Evolutionary conservation across 2,329 filamentous ascomycete species (phyloP).

Genomic region (Zymoseptoria tritici): DNA sequence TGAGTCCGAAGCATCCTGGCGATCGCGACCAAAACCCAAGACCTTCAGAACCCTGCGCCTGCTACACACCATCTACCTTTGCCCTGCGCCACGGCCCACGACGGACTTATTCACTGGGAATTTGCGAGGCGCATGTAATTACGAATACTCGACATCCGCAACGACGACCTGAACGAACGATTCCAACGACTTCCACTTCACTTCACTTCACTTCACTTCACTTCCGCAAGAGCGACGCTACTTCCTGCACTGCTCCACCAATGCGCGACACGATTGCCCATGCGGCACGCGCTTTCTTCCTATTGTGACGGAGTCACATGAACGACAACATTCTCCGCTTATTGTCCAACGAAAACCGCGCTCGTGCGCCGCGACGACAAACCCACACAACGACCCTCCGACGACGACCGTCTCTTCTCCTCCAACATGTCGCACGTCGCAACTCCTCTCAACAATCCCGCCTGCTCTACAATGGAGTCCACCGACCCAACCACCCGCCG

Average conservation of each 20-base stretch:
- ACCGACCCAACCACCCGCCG: constrained; percentile 46
- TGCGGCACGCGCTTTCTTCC: background rate
- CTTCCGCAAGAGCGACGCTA: background rate
- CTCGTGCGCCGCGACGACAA: background rate
- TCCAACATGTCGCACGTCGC: constrained; percentile 40
- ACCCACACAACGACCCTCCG: background rate
- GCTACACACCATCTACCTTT: background rate
- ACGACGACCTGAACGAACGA: background rate
- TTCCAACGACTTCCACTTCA: background rate
- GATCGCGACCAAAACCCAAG: background rate
- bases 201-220: background rate
- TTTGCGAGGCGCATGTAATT: background rate
- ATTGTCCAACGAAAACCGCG: background rate
- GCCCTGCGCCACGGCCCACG: background rate
- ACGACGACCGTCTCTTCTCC: background rate
- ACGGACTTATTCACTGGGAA: background rate
- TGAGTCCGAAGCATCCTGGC: background rate
- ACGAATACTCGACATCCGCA: background rate
- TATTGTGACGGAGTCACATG: background rate
- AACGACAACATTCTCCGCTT: background rate
- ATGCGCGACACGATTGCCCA: constrained; percentile 3
- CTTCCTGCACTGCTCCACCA: background rate
- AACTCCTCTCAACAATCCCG: constrained; percentile 29
- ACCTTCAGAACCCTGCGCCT: background rate
- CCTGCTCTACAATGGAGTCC: constrained; percentile 19